These are phyloP conservation scores for Tausonia pullulans DNA, from an alignment of 1,284 basidiomycete genomes.

Conservation along the genomic window DNA sequence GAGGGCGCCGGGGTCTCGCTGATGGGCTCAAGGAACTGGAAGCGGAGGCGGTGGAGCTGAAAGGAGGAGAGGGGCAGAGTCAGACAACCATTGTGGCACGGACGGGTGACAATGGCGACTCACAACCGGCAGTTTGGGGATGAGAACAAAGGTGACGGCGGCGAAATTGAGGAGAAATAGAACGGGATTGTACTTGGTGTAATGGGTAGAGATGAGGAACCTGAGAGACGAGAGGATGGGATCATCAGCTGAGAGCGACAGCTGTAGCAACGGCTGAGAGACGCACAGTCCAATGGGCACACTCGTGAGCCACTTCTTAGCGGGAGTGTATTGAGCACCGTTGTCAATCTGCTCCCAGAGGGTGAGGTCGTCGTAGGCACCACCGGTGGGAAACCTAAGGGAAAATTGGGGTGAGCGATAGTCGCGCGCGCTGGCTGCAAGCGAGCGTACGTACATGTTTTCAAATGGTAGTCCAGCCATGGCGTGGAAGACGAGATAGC, in stretches of 20 bases:
- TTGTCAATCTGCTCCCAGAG: conserved; percentile 99
- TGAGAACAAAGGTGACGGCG: conserved; percentile 67
- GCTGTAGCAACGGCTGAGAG: background rate
- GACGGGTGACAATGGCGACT: conserved; percentile 18
- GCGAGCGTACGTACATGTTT: conserved; percentile 35
- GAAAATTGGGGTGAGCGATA: background rate
- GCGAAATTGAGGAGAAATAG: conserved; percentile 85
- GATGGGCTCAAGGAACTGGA: conserved; percentile 28
- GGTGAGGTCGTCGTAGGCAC: conserved; percentile 93
- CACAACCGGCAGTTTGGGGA: conserved; percentile 78
- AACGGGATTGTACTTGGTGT: conserved; percentile 89
- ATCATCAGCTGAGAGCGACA: conserved; percentile 7
- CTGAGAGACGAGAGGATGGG: conserved; percentile 36
- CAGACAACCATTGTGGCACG: background rate
- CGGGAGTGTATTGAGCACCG: conserved; percentile 94
- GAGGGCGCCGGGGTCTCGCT: too few relatives aligned
- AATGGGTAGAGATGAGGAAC: conserved; percentile 94
- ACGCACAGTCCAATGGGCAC: conserved; percentile 84
- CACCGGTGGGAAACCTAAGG: conserved; percentile 39
- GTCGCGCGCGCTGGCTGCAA: background rate
- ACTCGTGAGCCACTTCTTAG: conserved; percentile 93
- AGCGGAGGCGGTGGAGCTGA: conserved; percentile 35
- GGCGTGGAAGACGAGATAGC: conserved; percentile 98
- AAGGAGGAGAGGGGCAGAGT: background rate
- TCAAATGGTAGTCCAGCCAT: conserved; percentile 96